Evolutionary conservation across 805 yeast genomes (phyloP), one percentile per base, ranked within the genome.

Genomic region (Myxozyma nipponensis): DNA sequence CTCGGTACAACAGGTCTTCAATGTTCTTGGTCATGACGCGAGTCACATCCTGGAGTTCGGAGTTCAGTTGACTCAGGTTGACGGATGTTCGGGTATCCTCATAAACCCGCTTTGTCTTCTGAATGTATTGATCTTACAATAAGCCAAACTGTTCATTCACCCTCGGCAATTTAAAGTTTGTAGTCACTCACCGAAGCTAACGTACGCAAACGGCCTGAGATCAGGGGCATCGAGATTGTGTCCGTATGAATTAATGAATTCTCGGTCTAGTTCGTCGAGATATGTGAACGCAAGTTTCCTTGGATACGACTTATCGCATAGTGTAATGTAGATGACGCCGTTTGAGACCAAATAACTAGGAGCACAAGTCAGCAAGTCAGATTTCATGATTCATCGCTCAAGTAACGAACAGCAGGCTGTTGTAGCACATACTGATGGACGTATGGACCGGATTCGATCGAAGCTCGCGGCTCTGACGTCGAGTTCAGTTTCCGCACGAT

Each of bases 11-110:
- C 58, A 93, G 73, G 68, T 93, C 98, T 67, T 93, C 98, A 51
- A 93, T 93, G 68, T 93, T 93, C 63, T 91, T 91, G 53, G 95
- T 88, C 95, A 93, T 86, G 50, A 93, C 95, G 57, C 86, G 82
- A 61, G 91, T 89, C 42, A 93, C 98, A 63, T 95, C 99, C 44
- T 85, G 88, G 58, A 93, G 73, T 61, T 93, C 98, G 42, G 79
- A 78, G 67, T 91, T 90, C 57, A 91, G 72, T 65, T 81, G 82
- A 69, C 91, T 97, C 62, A 93, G 72, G 61, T 90, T 90, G 39
- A 83, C 82, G 54, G 88, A 91, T 0, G 95, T 95, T 54, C 96
- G 78, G 53, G 89, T 86, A 67, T 93, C 97, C 59, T 86, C 88
- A 68, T 91, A 93, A 6, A 88, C 73, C 62, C 89, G 86, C 63